Percentiles rank a stretch among this genome's conserved stretches.
Evolutionary conservation across 805 yeast species (phyloP).

Genomic region (Teunomyces stri): DNA sequence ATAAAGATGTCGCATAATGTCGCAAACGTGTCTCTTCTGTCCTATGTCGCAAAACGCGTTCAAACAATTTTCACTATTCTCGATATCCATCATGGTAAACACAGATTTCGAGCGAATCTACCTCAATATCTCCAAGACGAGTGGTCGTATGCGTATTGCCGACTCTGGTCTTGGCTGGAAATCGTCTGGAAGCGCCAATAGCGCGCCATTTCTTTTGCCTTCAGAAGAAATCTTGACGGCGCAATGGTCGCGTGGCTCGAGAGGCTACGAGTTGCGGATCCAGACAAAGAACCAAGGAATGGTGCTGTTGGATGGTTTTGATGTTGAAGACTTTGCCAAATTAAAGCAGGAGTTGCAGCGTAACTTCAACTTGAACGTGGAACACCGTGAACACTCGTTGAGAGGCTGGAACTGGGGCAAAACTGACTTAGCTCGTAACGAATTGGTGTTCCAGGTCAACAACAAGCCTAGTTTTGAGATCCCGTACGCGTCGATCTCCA

Average conservation of each 20-base stretch:
- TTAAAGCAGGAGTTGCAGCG: constrained; percentile 82
- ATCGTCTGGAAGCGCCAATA: constrained; percentile 23
- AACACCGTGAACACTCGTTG: constrained; percentile 83
- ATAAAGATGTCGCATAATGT: neutral
- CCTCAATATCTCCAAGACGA: constrained; percentile 76
- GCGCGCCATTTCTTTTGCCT: constrained; percentile 84
- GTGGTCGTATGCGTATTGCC: constrained; percentile 92
- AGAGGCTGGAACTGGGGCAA: constrained; percentile 99
- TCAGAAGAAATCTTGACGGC: constrained; percentile 77
- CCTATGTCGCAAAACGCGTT: constrained; percentile 1
- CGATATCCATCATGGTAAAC: constrained; percentile 35
- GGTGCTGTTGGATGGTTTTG: constrained; percentile 88
- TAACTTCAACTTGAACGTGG: constrained; percentile 69
- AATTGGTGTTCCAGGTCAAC: constrained; percentile 78
- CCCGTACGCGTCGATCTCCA: constrained; percentile 76
- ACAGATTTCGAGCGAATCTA: constrained; percentile 90
- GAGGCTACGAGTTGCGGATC: constrained; percentile 86
- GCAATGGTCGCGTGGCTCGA: constrained; percentile 89
- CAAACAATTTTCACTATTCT: constrained; percentile 1
- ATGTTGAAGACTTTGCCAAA: constrained; percentile 73
- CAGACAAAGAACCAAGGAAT: constrained; percentile 89
- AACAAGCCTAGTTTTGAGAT: constrained; percentile 90
- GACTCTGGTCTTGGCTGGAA: constrained; percentile 99
- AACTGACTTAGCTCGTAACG: constrained; percentile 88
- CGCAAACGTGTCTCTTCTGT: too few species aligned